These are phyloP conservation scores for Uronychia binucleata DNA, from an alignment of 73 alveolate species.

Conservation along the genomic window DNA sequence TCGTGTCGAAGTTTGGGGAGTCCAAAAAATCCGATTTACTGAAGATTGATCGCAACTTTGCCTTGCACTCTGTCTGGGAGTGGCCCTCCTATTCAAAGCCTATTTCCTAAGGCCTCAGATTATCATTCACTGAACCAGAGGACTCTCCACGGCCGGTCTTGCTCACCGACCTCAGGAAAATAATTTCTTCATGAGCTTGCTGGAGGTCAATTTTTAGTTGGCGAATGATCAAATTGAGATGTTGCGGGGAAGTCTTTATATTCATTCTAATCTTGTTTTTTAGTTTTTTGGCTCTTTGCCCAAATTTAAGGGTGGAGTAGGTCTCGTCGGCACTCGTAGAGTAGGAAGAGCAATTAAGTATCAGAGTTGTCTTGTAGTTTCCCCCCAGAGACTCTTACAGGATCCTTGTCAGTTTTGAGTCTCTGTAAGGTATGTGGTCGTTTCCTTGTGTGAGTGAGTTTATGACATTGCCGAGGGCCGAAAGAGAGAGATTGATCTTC, in stretches of 20 bases:
- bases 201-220: neutral
- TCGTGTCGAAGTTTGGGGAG: too few relatives aligned
- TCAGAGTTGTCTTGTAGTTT: constrained; percentile 26
- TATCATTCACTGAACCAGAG: too few relatives aligned
- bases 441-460: constrained; percentile 43
- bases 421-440: constrained; percentile 48
- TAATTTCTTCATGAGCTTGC: neutral
- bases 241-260: neutral
- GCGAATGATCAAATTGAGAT: neutral
- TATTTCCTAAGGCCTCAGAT: too few relatives aligned
- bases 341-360: constrained; percentile 18
- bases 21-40: too few relatives aligned
- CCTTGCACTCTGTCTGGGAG: too few relatives aligned
- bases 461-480: constrained; percentile 85
- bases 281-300: constrained; percentile 30
- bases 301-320: constrained; percentile 36
- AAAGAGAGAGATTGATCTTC: constrained; percentile 69
- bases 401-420: constrained; percentile 43
- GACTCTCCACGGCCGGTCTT: neutral
- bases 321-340: constrained; percentile 11
- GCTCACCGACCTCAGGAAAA: neutral
- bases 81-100: too few relatives aligned
- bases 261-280: constrained; percentile 33
- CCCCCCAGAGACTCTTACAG: constrained; percentile 47
- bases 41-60: too few relatives aligned